These are phyloP conservation scores for Adenanthera pavonina DNA, from an alignment of 306 rosid genomes.

Conservation along the genomic window DNA sequence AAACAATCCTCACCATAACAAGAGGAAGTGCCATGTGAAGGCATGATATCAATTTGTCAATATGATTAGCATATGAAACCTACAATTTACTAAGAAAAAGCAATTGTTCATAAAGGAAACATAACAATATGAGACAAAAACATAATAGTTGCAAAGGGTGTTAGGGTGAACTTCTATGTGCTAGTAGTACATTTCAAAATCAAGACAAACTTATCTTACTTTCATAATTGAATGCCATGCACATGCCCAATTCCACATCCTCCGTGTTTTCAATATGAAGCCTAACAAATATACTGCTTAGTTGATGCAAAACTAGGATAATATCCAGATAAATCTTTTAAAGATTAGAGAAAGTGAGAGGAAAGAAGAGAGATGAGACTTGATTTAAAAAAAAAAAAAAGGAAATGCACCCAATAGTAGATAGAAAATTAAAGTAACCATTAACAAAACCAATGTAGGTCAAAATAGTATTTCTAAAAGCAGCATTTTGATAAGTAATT, in stretches of 20 bases:
- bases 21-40: constrained; percentile 92
- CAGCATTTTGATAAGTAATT: background rate
- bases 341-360: background rate
- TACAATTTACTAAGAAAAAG: constrained; percentile 45
- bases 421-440: background rate
- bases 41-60: constrained; percentile 91
- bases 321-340: background rate
- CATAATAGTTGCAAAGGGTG: too few species aligned
- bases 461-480: background rate
- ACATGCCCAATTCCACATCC: background rate
- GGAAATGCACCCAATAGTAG: background rate
- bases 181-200: background rate
- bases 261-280: background rate
- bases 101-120: background rate
- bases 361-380: background rate
- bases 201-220: background rate
- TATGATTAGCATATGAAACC: constrained; percentile 91
- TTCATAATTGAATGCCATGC: background rate
- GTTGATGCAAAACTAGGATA: background rate
- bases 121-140: background rate
- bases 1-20: constrained; percentile 73
- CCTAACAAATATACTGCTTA: background rate
- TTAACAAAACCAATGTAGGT: background rate
- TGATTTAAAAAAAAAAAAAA: background rate
- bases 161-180: constrained; percentile 15